Evolutionary conservation across 148 eudicot species (phyloP), one percentile per base, ranked within the genome.

Genomic region (Fagopyrum esculentum): DNA sequence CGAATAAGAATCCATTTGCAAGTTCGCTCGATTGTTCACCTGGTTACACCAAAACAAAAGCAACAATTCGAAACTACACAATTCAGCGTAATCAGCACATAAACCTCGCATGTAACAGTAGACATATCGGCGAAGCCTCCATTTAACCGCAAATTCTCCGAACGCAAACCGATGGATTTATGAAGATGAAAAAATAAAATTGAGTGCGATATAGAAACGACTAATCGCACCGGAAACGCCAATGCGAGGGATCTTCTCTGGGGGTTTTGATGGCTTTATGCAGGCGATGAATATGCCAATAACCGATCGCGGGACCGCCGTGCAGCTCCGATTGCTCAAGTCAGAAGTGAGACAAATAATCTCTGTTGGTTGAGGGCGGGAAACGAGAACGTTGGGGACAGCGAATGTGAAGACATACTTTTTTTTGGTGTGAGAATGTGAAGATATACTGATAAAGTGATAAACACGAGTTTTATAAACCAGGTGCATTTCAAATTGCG

Each of bases 1-100:
- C 40, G 87, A 82, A 64, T 85, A 82, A 2, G 84, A 68, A 82
- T 89, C 89, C 90, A 84, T 82, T 70, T 3, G 45, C 69, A 63
- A n/a, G 10, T 11, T 63, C 69, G 11, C 45, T 63, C 45, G 16
- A 63, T 29, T 12, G 69, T 35, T 12, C 69, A 35, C 69, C 69
- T 11, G 69, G 69, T 35, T 35, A 16, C 45, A 35, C 69, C 12
- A 4, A 35, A 35, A 9, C 11, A 30, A 63, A 30, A 10, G 45
- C 69, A 63, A 63, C 45, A 35, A 35, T 26, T 35, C 35, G 30
- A 19, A 49, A 15, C 69, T 63, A 35, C 69, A 63, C 45, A 63
- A 1, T 35, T 63, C 69, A 63, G 7, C 69, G 29, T 10, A 63
- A 63, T 63, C 69, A 45, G 29, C 69, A 63, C 44, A 11, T 15